Percentiles rank a stretch among this genome's conserved stretches.
phyloP scores from a whole-genome alignment of 108 stramenopile genomes.

The Fragilaria crotonensis region DNA sequence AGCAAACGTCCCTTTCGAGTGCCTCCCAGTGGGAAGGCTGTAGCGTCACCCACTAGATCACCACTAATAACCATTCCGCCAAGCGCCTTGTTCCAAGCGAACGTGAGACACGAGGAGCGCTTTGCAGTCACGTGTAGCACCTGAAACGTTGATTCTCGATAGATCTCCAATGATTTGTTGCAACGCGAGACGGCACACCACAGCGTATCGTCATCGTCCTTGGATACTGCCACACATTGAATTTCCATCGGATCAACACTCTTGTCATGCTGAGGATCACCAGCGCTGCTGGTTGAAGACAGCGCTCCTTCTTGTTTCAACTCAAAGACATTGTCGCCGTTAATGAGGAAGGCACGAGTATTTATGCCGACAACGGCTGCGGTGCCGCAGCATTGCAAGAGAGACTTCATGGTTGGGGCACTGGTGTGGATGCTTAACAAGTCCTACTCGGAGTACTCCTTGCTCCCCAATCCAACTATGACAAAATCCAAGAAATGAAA shows the following conservation, averaged over 20 bases:
- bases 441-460: too few species aligned
- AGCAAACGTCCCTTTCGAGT: conserved; percentile 27
- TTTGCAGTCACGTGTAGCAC: conserved; percentile 40
- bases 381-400: not conserved
- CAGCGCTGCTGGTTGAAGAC: too few species aligned
- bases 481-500: too few species aligned
- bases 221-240: conserved; percentile 42
- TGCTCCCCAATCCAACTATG: too few species aligned
- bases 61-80: conserved; percentile 43
- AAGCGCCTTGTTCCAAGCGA: conserved; percentile 19
- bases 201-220: conserved; percentile 12
- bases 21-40: conserved; percentile 43
- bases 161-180: conserved; percentile 53
- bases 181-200: conserved; percentile 56
- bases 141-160: conserved; percentile 10
- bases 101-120: conserved; percentile 41
- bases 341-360: not conserved
- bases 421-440: too few species aligned
- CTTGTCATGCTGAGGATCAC: too few species aligned
- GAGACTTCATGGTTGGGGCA: not conserved
- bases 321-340: not conserved
- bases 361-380: not conserved
- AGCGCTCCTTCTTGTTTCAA: not conserved
- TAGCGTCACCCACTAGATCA: conserved; percentile 74
- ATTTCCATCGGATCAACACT: conserved; percentile 38